phyloP scores from a whole-genome alignment of 2,329 filamentous ascomycete species.

The Berkeleyomyces basicola region DNA sequence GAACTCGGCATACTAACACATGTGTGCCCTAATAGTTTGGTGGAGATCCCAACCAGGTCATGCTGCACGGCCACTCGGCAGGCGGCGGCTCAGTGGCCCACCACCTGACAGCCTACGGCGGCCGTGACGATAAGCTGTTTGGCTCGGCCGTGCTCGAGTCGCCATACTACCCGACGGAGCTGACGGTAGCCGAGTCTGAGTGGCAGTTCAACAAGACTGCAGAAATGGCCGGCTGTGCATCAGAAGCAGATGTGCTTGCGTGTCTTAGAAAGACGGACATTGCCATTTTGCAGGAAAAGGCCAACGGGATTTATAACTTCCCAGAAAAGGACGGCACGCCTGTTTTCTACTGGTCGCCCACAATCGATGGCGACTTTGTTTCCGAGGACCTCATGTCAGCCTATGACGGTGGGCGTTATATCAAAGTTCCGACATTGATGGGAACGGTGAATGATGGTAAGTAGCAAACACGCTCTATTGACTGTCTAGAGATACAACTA shows the following conservation, averaged over 20 bases:
- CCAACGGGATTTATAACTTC: slow-evolving; percentile 26
- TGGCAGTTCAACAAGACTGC: slow-evolving; percentile 29
- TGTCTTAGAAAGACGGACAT: slow-evolving; percentile 27
- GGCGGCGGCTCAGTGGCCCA: slow-evolving; percentile 30
- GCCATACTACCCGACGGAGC: slow-evolving; percentile 33
- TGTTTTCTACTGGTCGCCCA: slow-evolving; percentile 35
- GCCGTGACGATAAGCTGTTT: slow-evolving; percentile 30
- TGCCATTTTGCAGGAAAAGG: slow-evolving; percentile 22
- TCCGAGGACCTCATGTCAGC: slow-evolving; percentile 26
- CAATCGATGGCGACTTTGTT: slow-evolving; percentile 31
- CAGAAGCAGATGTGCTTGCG: slow-evolving; percentile 20
- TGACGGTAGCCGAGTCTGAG: slow-evolving; percentile 27
- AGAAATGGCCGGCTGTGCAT: slow-evolving; percentile 22
- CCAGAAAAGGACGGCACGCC: slow-evolving; percentile 22
- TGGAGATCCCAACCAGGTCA: slow-evolving; percentile 30
- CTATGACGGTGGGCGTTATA: slow-evolving; percentile 25
- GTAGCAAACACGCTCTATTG: slow-evolving; percentile 8
- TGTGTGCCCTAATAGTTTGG: slow-evolving; percentile 23
- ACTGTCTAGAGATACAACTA: neutral
- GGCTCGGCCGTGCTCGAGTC: slow-evolving; percentile 30
- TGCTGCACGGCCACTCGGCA: slow-evolving; percentile 27
- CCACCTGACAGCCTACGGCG: slow-evolving; percentile 32
- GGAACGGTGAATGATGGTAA: slow-evolving; percentile 29
- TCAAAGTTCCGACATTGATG: slow-evolving; percentile 29
- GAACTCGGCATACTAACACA: neutral